These are phyloP conservation scores for Starmera dryadoides DNA, from an alignment of 805 yeast species.

Conservation along the genomic window DNA sequence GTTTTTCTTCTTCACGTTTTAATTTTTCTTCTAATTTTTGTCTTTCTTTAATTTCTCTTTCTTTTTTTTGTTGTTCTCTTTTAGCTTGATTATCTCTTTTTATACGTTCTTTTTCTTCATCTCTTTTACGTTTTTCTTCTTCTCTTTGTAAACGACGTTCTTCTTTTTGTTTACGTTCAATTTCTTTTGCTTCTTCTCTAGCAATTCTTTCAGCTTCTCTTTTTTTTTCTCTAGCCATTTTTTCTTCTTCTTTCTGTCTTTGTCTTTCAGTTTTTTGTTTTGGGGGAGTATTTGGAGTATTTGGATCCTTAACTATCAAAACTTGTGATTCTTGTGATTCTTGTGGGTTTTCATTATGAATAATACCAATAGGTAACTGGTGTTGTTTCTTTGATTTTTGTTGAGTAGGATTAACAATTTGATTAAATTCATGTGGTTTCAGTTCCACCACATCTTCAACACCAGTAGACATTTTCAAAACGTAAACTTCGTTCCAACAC, in stretches of 20 bases:
- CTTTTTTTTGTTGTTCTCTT: conserved; percentile 14
- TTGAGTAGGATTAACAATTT: no score
- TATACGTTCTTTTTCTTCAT: conserved; percentile 11
- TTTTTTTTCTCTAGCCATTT: conserved; percentile 14
- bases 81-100: conserved; percentile 5
- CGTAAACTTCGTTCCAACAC: no score
- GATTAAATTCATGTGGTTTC: no score
- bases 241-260: conserved; percentile 17
- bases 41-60: conserved; percentile 15
- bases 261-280: conserved; percentile 23
- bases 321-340: no score
- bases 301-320: no score
- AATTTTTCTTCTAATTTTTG: conserved; percentile 22
- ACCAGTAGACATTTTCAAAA: no score
- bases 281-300: no score
- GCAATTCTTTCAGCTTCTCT: conserved; percentile 3
- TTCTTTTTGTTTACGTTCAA: conserved; percentile 14
- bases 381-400: no score
- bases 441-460: no score
- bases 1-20: conserved; percentile 20
- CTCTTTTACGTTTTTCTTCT: conserved; percentile 2
- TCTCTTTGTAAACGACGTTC: conserved; percentile 5
- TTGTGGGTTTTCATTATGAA: no score
- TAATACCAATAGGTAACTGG: no score
- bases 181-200: conserved; percentile 4